Base-by-base conservation (phyloP, 139 green algal species). In the Spirogloea muscicola region DNA sequence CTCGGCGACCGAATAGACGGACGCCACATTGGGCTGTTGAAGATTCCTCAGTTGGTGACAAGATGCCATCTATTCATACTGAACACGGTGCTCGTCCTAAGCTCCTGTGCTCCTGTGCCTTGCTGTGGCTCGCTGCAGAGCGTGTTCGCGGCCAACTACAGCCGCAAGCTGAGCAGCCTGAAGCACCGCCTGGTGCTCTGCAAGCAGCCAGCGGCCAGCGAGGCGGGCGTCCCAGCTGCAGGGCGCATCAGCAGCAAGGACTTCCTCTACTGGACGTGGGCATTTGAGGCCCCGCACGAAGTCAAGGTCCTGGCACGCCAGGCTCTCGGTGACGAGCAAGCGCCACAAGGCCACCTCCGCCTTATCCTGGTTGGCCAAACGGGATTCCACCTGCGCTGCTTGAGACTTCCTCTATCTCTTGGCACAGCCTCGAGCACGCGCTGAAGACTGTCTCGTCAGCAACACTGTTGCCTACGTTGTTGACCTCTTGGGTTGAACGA, bases 131-230 rank as follows among this genome's bases (percentile, higher is more conserved):
- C 34, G 27, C 3, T 25, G 5, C 61, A 71, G 61, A n/a, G 29
- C 13, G 27, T 89, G 1, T 68, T 89, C 41, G 79, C 66, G 49
- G 74, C 68, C 18, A 87, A 89, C 51, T 89, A 88, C 67, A 83
- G 65, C 39, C 63, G 82, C 33, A 88, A 87, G 72, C 80, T 87
- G 36, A 63, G 68, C 1, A 76, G 49, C 37, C 38, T 85, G 31
- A 87, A 85, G 69, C 39, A 85, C 55, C 68, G 83, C 3, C 66
- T 75, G 21, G 1, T 72, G 6, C 9, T 49, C 9, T 33, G 7
- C 52, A 33, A 7, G 9, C 52, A 33, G 52, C 6, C 6, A 31
- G 6, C 25, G 43, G 33, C 10, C 6, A 21, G 37, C 9, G 6
- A 6, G 52, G 9, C 6, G 40, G 52, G 6, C 6, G 52, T 7